These are phyloP conservation scores for Kwoniella sp. DNA, from an alignment of 768 basidiomycete species.

Conservation along the genomic window DNA sequence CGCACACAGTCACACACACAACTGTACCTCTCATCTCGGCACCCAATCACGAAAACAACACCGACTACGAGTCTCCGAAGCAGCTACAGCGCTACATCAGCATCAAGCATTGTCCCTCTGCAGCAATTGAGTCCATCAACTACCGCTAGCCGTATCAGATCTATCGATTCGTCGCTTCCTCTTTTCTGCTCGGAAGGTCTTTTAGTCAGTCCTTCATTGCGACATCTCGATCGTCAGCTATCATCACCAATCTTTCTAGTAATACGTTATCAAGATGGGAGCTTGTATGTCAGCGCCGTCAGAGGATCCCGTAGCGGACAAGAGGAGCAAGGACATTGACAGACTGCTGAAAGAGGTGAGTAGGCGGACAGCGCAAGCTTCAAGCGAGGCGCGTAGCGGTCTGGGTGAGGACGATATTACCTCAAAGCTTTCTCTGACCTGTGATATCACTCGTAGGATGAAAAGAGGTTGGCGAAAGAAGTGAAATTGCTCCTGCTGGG, in stretches of 20 bases:
- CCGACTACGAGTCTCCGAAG: not conserved
- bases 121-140: not conserved
- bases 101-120: not conserved
- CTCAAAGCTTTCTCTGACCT: not conserved
- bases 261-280: constrained; percentile 64
- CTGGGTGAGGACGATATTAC: not conserved
- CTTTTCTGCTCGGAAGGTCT: too few relatives aligned
- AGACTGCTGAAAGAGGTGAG: constrained; percentile 63
- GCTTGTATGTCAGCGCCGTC: constrained; percentile 72
- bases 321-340: constrained; percentile 65
- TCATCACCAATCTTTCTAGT: not conserved
- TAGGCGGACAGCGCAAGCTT: not conserved
- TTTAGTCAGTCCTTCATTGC: not conserved
- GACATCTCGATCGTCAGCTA: not conserved
- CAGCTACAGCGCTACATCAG: not conserved
- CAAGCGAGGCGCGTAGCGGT: not conserved
- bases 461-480: constrained; percentile 65
- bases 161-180: too few relatives aligned
- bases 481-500: constrained; percentile 81
- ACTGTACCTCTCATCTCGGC: not conserved
- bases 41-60: not conserved
- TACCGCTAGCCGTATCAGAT: not conserved
- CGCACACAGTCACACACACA: not conserved
- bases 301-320: constrained; percentile 67
- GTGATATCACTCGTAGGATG: constrained; percentile 63